phyloP scores from a whole-genome alignment of 768 basidiomycete genomes.

The Boletus insuetus region DNA sequence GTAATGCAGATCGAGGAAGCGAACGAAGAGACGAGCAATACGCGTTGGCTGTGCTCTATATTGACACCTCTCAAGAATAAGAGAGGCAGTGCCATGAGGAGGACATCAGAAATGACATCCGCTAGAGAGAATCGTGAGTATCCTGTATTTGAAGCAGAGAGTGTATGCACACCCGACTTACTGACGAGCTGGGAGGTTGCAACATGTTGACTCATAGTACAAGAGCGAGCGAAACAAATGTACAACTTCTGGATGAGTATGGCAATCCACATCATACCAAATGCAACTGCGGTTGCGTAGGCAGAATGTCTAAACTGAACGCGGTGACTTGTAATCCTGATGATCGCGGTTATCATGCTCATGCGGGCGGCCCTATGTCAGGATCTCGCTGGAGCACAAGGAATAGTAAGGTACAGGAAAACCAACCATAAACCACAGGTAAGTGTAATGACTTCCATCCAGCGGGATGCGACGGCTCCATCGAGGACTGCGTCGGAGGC shows the following conservation, averaged over 20 bases:
- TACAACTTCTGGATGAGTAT: background rate
- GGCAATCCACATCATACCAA: conserved; percentile 1
- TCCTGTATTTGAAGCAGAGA: background rate
- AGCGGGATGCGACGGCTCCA: background rate
- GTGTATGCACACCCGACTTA: background rate
- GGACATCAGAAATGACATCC: conserved; percentile 9
- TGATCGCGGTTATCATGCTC: conserved; percentile 4
- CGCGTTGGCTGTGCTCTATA: background rate
- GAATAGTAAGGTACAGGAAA: background rate
- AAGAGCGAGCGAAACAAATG: background rate
- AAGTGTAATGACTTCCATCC: background rate
- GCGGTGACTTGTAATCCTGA: background rate
- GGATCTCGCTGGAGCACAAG: background rate
- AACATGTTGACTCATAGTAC: background rate
- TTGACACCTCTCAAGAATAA: background rate
- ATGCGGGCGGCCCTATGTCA: background rate
- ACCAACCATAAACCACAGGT: conserved; percentile 1
- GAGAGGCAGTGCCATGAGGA: conserved; percentile 6
- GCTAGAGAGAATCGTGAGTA: background rate
- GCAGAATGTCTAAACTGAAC: background rate
- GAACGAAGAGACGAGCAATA: conserved; percentile 9
- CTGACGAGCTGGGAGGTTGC: background rate
- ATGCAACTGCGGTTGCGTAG: background rate
- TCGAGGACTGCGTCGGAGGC: background rate
- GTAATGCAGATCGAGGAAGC: conserved; percentile 13